phyloP scores from a whole-genome alignment of 768 basidiomycete genomes.

The Tricholoma flavovirens region DNA sequence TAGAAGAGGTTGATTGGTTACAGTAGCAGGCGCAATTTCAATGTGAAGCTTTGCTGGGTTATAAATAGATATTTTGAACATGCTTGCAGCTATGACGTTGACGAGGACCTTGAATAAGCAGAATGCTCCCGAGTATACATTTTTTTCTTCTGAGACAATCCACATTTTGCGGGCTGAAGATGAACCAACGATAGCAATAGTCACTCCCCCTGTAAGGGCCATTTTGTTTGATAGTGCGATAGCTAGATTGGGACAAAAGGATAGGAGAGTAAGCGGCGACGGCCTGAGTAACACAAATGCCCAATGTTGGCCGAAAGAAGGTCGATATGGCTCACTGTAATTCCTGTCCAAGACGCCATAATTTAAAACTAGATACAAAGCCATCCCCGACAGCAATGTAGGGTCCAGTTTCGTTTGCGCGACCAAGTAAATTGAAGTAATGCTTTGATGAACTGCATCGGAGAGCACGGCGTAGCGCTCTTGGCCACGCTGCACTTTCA shows the following conservation, averaged over 20 bases:
- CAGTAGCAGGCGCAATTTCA: not conserved
- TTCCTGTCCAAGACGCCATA: not conserved
- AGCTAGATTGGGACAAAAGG: not conserved
- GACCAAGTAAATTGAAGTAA: not conserved
- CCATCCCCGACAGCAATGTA: not conserved
- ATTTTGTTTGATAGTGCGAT: not conserved
- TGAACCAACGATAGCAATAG: not conserved
- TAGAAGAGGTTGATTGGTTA: not conserved
- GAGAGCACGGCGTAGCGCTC: not conserved
- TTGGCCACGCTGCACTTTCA: not conserved
- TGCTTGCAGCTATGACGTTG: not conserved
- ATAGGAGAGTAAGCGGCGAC: not conserved
- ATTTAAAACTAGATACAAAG: not conserved
- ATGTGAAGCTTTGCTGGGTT: not conserved
- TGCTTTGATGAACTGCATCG: not conserved
- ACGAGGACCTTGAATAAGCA: not conserved
- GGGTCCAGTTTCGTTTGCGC: not conserved
- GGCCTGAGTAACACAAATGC: not conserved
- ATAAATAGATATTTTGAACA: not conserved
- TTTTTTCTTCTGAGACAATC: not conserved
- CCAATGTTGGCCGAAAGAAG: not conserved
- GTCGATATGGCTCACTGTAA: not conserved
- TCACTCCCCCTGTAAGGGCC: not conserved
- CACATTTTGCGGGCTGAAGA: not conserved
- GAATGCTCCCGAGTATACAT: not conserved